Base-by-base conservation (phyloP, 1,284 basidiomycete genomes). In the Ustilago esculenta region DNA sequence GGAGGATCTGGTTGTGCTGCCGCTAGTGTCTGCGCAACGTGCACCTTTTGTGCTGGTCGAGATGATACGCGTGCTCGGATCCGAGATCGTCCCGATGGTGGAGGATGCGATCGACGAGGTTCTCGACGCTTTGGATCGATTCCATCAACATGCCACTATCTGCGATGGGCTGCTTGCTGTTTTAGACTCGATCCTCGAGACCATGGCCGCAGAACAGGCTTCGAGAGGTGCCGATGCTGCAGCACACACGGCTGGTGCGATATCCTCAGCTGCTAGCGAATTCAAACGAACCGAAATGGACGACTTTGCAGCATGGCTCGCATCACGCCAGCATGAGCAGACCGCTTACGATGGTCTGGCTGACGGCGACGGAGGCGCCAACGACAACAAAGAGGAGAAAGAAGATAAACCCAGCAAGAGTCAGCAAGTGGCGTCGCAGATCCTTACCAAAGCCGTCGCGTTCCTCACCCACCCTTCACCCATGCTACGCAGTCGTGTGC, bases 71-170 rank as follows among this genome's bases (percentile, higher is more conserved):
- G 57, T 79, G 36, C 66, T 81, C 1, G 80, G 80, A 11, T 51
- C 63, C 3, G 75, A 79, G 29, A 73, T 72, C 10, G 45, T 81
- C 11, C 74, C 74, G 4, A 68, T 73, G 50, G 74, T 81, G 4
- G 73, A 81, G 33, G 80, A 81, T 54, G 75, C 79, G 15, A 68
- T 81, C 15, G 80, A 81, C 42, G 80, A 81, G 53, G 67, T 81
- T 6, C 41, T 81, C 2, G 75, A 81, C 33, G 79, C 79, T 1
- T 41, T 81, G 14, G 80, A 81, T 50, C 63, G 75, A 2, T 81
- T 77, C 39, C 79, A 81, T 42, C 61, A 63, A 8, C 64, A 78
- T 43, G 40, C 64, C 11, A 56, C 61, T 4, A 60, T 81, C 6
- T 71, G 66, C 34, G 69, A 72, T 33, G 75, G 74, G 0, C 43